These are phyloP conservation scores for Zasmidium cellare DNA, from an alignment of 2,329 filamentous ascomycete genomes.

Conservation along the genomic window DNA sequence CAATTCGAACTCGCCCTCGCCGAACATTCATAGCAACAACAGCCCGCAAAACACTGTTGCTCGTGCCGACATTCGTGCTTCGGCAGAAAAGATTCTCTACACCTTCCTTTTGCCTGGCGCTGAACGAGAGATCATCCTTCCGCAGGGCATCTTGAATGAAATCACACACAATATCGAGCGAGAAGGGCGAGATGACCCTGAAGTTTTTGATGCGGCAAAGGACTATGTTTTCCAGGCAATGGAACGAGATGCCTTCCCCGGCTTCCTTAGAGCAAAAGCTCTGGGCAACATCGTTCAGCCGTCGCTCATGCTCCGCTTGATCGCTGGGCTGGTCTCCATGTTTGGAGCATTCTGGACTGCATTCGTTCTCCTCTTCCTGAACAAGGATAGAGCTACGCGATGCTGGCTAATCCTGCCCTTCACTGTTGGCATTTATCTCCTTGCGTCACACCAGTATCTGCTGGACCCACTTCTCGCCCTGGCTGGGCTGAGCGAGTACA, in stretches of 20 bases:
- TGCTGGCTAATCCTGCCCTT: constrained; percentile 94
- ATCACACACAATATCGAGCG: constrained; percentile 89
- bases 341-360: constrained; percentile 93
- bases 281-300: constrained; percentile 93
- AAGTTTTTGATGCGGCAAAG: constrained; percentile 96
- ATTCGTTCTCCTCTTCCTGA: constrained; percentile 88
- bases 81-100: constrained; percentile 98
- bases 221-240: constrained; percentile 99
- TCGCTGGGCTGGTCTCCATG: constrained; percentile 80
- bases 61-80: constrained; percentile 86
- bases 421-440: constrained; percentile 82
- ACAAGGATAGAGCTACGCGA: constrained; percentile 70
- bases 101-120: constrained; percentile 93
- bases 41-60: constrained; percentile 81
- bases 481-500: constrained; percentile 92
- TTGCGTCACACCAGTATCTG: constrained; percentile 91
- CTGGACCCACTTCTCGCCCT: constrained; percentile 89
- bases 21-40: constrained; percentile 64
- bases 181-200: constrained; percentile 88
- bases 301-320: constrained; percentile 81
- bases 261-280: constrained; percentile 91
- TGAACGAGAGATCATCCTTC: constrained; percentile 92
- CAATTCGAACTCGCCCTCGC: constrained; percentile 40
- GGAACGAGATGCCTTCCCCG: constrained; percentile 98
- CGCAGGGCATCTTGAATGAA: constrained; percentile 79